Evolutionary conservation across 1,284 basidiomycete species (phyloP), one percentile per base, ranked within the genome.

Genomic region (Xerocomus amazonicus): DNA sequence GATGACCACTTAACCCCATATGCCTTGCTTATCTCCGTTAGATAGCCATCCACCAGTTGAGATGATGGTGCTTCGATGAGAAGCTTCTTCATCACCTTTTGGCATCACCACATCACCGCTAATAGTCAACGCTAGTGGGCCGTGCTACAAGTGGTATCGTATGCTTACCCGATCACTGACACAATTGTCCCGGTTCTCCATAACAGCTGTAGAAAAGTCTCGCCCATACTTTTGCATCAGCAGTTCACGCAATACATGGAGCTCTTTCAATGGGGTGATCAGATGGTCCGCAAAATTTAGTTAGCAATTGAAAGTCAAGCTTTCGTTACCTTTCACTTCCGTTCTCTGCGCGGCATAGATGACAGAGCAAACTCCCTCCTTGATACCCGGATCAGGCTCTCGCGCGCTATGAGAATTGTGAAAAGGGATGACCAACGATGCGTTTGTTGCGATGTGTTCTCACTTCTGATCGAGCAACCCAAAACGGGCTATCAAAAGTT

Each of bases 201-300:
- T 90, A 2, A 87, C 84, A 17, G 77, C 81, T 23, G 81, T 60
- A 10, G 90, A 80, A 62, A 88, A 94, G 19, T 96, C 92, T 17
- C 92, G 79, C 13, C 92, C 90, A 62, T 83, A 95, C 70, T 92
- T 97, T 69, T 94, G 88, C 87, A 96, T 91, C 50, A 99, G 79
- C 66, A 97, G 83, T 65, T 98, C 94, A 37, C 95, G 84, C 35
- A 98, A 73, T 33, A 92, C 74, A 59, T 97, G 92, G 32, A 99
- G 80, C 68, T 99, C 96, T 87, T 67, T 38, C 39, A 38, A 43
- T 46, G 42, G 29, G 31, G 19, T 23, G 19, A 23, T 23, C 19
- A 23, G 19, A 23, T 23, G 10, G 26, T 36, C 38, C 39, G 47
- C 40, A 26, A 48, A 47, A 42, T 41, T 52, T 12, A 54, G 45